Conservation (phyloP, 2,329 filamentous ascomycete genomes). For the Chaetoscypha palmicola region DNA sequence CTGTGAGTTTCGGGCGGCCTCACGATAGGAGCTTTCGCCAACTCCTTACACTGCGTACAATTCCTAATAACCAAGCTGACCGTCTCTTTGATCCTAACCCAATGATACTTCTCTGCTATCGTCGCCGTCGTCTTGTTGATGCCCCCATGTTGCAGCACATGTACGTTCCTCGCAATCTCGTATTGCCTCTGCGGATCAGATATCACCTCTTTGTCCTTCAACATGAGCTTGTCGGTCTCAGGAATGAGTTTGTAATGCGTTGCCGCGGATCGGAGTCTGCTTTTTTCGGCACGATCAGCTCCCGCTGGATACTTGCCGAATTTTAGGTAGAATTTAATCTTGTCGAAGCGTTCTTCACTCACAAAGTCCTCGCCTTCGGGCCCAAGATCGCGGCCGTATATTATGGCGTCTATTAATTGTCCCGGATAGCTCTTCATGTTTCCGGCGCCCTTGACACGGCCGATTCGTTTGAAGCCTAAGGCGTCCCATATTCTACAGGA, state of each 20-base stretch:
- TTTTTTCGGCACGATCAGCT: conserved; percentile 92
- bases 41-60: conserved; percentile 82
- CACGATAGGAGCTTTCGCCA: conserved; percentile 48
- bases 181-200: conserved; percentile 85
- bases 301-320: conserved; percentile 88
- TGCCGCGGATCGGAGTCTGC: conserved; percentile 82
- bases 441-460: conserved; percentile 52
- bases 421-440: conserved; percentile 44
- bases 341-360: conserved; percentile 95
- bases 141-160: conserved; percentile 72
- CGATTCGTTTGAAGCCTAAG: conserved; percentile 66
- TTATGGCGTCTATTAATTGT: conserved; percentile 50
- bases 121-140: conserved; percentile 98
- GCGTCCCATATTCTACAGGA: conserved; percentile 69
- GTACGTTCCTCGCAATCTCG: conserved; percentile 74
- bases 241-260: conserved; percentile 86
- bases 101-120: conserved; percentile 92
- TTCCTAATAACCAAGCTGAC: conserved; percentile 91
- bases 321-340: conserved; percentile 96
- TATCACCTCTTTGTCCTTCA: conserved; percentile 97
- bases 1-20: conserved; percentile 17
- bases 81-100: conserved; percentile 97
- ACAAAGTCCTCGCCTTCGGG: conserved; percentile 72
- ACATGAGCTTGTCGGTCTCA: conserved; percentile 68
- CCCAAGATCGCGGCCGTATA: conserved; percentile 51